Percentiles rank a stretch among this genome's conserved stretches.
Evolutionary conservation across 1,284 basidiomycete genomes (phyloP).

Genomic region (Sporisorium exsertum): DNA sequence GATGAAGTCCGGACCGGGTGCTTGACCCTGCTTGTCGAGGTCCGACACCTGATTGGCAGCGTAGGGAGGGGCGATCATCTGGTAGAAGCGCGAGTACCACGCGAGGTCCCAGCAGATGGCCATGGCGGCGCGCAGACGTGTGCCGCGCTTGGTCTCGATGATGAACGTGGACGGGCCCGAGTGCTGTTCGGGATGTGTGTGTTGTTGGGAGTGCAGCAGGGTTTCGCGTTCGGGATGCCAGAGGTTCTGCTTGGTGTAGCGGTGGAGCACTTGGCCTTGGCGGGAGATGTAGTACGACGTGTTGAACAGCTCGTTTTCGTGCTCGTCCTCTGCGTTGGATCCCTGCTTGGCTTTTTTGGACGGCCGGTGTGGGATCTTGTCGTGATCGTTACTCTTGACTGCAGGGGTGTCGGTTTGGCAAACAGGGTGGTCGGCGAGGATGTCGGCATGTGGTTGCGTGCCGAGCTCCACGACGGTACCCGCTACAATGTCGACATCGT

Average conservation of each 20-base stretch:
- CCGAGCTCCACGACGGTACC: constrained; percentile 65
- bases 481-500: constrained; percentile 64
- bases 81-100: constrained; percentile 60
- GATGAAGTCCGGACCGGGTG: constrained; percentile 61
- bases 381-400: constrained; percentile 2
- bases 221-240: constrained; percentile 66
- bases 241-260: constrained; percentile 66
- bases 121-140: constrained; percentile 52
- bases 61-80: constrained; percentile 41
- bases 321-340: neutral
- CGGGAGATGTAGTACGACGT: constrained; percentile 64
- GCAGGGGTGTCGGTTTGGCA: neutral
- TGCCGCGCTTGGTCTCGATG: constrained; percentile 61
- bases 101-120: constrained; percentile 67
- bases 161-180: constrained; percentile 44
- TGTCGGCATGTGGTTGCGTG: constrained; percentile 22
- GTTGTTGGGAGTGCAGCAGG: constrained; percentile 43
- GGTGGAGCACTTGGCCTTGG: constrained; percentile 46
- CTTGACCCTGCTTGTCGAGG: constrained; percentile 38
- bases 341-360: constrained; percentile 5
- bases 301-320: constrained; percentile 58
- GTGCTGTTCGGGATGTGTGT: constrained; percentile 55
- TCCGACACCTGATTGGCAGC: constrained; percentile 9
- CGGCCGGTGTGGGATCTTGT: constrained; percentile 24
- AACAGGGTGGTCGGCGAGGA: constrained; percentile 31